These are phyloP conservation scores for Hortaea werneckii DNA, from an alignment of 2,329 filamentous ascomycete species.

Conservation along the genomic window DNA sequence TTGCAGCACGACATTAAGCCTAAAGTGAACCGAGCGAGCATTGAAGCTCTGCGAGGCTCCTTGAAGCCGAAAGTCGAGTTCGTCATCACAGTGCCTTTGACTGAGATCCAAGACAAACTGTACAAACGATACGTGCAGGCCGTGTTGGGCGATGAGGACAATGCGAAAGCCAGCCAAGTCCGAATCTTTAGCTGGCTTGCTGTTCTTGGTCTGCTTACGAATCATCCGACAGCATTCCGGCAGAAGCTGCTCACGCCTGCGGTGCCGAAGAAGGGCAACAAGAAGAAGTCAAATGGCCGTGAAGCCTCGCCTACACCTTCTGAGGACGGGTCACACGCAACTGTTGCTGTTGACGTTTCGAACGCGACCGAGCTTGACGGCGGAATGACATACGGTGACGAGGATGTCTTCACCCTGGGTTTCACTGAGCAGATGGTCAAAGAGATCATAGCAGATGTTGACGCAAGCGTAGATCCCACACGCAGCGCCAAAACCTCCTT, in stretches of 20 bases:
- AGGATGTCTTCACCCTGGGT: slow-evolving; percentile 23
- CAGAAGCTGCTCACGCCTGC: slow-evolving; percentile 38
- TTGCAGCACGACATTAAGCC: slow-evolving; percentile 63
- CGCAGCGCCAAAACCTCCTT: slow-evolving; percentile 61
- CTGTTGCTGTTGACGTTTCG: not conserved
- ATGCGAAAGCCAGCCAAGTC: slow-evolving; percentile 29
- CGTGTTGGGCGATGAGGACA: slow-evolving; percentile 25
- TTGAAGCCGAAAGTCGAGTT: slow-evolving; percentile 74
- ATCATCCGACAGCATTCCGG: slow-evolving; percentile 47
- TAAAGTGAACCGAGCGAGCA: slow-evolving; percentile 68
- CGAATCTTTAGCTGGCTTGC: slow-evolving; percentile 47
- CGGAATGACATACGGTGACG: slow-evolving; percentile 16
- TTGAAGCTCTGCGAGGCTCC: slow-evolving; percentile 54
- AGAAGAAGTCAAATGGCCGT: not conserved
- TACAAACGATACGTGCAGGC: slow-evolving; percentile 48
- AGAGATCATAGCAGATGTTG: slow-evolving; percentile 23
- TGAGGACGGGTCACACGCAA: slow-evolving; percentile 7
- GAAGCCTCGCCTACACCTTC: not conserved
- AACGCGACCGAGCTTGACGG: slow-evolving; percentile 1
- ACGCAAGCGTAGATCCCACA: slow-evolving; percentile 33
- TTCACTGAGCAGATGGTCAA: slow-evolving; percentile 29
- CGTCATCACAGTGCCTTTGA: slow-evolving; percentile 63
- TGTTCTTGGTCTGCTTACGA: slow-evolving; percentile 45
- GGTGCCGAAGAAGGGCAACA: slow-evolving; percentile 3
- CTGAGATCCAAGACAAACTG: slow-evolving; percentile 50